A percentile compares a stretch with the other conserved stretches of the same genome.
Conservation (phyloP, 192 early-diverging fungal genomes). For the Chytriomyces sp. region DNA sequence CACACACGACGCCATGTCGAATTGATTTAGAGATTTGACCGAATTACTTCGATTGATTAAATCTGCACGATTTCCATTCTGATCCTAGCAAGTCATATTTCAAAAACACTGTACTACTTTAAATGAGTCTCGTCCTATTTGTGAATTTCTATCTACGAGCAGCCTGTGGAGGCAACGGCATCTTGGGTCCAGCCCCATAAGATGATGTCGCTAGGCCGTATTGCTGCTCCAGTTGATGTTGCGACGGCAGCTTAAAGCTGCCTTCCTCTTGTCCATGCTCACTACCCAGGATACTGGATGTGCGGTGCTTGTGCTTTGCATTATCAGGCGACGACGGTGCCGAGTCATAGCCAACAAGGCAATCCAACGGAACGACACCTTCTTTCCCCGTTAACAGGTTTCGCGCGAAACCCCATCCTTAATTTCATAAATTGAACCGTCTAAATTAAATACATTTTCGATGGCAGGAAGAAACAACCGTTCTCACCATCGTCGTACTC, state of each 20-base stretch:
- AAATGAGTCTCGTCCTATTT: no score
- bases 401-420: slow-evolving; percentile 10
- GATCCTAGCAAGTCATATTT: no score
- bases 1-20: neutral
- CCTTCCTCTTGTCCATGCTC: neutral
- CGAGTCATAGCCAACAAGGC: slow-evolving; percentile 3
- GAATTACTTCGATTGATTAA: neutral
- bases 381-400: slow-evolving; percentile 11
- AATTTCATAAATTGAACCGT: neutral
- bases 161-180: no score
- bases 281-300: neutral
- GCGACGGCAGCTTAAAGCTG: no score
- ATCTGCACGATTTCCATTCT: no score
- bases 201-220: no score
- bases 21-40: no score
- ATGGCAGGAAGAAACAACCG: neutral
- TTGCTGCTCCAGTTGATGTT: no score
- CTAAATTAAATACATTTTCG: neutral
- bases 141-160: no score
- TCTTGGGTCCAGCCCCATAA: no score
- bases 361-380: slow-evolving; percentile 20
- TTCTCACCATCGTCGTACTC: slow-evolving; percentile 5
- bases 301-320: neutral
- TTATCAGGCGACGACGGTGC: neutral
- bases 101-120: no score